Evolutionary conservation across 768 basidiomycete species (phyloP), one percentile per base, ranked within the genome.

Genomic region (Naganishia vaughanmartiniae): DNA sequence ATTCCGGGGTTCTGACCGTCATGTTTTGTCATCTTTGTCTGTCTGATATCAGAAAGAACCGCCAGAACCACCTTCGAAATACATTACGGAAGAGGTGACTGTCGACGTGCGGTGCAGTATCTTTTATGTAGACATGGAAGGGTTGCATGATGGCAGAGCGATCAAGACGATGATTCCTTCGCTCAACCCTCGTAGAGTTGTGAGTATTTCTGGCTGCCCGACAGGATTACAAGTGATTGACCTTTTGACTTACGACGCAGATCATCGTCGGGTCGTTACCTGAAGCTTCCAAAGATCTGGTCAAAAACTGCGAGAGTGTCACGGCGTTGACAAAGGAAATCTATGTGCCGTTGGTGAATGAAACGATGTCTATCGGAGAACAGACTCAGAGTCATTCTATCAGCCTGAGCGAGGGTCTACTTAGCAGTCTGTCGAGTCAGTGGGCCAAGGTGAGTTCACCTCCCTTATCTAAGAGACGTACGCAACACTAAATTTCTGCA

Each of bases 111-210:
- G 90, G 34, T 96, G 95, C 75, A 87, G 90, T 5, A 82, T 98
- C 33, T 86, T 93, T 55, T 98, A 91, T 76, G 88, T 98, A 55
- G 95, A 99, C 77, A 88, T 98, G 87, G 96, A 98, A 77, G 96
- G 96, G 34, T 83, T 95, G 66, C 94, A 94, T 75, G 96, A 99
- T 76, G 95, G 95, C 1, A 90, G 95, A 71, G 93, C 96, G 0
- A 89, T 96, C 71, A 97, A 97, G 81, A 93, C 91, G 0, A 96
- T 99, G 73, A 89, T 98, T 5, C 92, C 95, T 3, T 92, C 96
- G 83, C 88, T 99, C 72, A 93, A 95, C 76, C 96, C 96, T 34
- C 86, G 96, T 24, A 94, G 93, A 84, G 88, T 98, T 87, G 95
- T 93, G 67, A 54, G 84, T 82, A 0, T 69, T 57, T 26, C 36